Evolutionary conservation across 257 asterid species (phyloP), one percentile per base, ranked within the genome.

Genomic region (Solanum pennellii): DNA sequence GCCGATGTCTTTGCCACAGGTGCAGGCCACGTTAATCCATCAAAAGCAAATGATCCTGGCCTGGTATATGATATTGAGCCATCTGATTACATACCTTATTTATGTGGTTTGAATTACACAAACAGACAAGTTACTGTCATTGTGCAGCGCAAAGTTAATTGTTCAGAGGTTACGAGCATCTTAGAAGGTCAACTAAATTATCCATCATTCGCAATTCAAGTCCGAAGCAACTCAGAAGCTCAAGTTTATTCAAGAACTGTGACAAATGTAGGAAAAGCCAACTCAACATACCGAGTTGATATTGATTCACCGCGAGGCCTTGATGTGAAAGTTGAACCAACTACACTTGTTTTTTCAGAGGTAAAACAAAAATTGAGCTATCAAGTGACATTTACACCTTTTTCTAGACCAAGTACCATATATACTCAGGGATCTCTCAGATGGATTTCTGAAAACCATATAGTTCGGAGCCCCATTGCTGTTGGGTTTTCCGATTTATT

Each of bases 11-110:
- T 86, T 4, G 92, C 92, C 76, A 88, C 42, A 3, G 94, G 93
- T 0, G 87, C 92, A 0, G 92, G 94, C 9, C 94, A 90, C 1
- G 89, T 92, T 12, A 90, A 90, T 45, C 93, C 93, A 7, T 3
- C 90, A 0, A 83, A 35, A 49, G 92, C 94, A 12, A 44, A 65
- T 25, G 88, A 90, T 75, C 93, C 93, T 1, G 92, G 91, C 33
- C 92, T 92, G 4, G 86, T 91, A 12, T 91, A 90, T 31, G 94
- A 89, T 49, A 52, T 92, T 37, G 25, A 35, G 0, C 47, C 90
- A 1, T 20, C 65, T 0, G 88, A 89, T 20, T 92, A 92, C 44
- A 31, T 92, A 7, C 73, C 91, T 21, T 89, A 88, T 66, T 77
- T 92, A 31, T 92, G 94, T 72, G 89, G 87, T 23, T 33, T 56